phyloP scores from a whole-genome alignment of 2,329 filamentous ascomycete genomes.

The Drechslerella stenobrocha region DNA sequence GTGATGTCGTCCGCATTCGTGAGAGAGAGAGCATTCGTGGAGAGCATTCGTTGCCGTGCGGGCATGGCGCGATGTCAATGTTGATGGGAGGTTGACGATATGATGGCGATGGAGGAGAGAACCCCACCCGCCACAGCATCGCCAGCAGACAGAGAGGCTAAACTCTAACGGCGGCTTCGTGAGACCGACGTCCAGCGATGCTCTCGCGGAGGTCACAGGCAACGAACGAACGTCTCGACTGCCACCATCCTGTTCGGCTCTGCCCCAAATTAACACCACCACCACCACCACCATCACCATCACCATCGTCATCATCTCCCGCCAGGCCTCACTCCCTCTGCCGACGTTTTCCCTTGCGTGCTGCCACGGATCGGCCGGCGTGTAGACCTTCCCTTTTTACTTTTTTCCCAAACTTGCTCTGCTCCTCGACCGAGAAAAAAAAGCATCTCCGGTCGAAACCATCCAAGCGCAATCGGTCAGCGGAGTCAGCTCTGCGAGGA shows the following conservation, averaged over 20 bases:
- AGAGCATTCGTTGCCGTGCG: constrained; percentile 4
- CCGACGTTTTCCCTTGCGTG: not conserved
- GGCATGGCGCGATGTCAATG: constrained; percentile 19
- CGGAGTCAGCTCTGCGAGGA: constrained; percentile 40
- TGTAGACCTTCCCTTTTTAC: not conserved
- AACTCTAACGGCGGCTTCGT: no score
- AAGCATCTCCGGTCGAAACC: not conserved
- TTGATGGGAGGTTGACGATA: constrained; percentile 17
- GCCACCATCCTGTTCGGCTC: constrained; percentile 20
- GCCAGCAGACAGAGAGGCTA: constrained; percentile 7
- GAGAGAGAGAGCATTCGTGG: no score
- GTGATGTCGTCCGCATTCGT: no score
- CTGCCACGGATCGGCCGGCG: constrained; percentile 2
- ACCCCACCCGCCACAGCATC: constrained; percentile 45
- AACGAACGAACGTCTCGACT: not conserved
- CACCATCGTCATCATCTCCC: not conserved
- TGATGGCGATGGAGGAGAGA: constrained; percentile 36
- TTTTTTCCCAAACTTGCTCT: constrained; percentile 9
- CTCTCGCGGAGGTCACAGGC: constrained; percentile 1
- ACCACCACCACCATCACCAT: not conserved
- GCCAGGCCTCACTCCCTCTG: not conserved
- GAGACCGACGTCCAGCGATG: no score
- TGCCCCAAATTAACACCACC: no score
- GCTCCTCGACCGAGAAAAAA: no score
- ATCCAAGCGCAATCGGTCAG: constrained; percentile 45